Base-by-base conservation (phyloP, 345 rosid genomes). In the Hirschfeldia incana region DNA sequence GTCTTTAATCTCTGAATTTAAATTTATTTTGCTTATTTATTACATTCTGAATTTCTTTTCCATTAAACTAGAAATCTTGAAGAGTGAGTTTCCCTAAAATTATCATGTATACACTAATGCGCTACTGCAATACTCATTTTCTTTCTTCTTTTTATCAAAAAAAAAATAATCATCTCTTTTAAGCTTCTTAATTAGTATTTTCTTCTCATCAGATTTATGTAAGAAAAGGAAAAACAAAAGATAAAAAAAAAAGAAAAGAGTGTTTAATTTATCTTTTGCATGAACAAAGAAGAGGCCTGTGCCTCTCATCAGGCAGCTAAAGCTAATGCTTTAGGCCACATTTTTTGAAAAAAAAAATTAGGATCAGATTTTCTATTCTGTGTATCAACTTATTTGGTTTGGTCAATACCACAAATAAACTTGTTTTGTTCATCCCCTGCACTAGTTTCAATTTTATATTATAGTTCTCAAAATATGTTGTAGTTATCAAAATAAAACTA, bases 201-300 rank as follows among this genome's bases (percentile, higher is more conserved):
- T 3, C 13, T 36, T 70, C 17, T 53, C 55, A 36, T 29, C 60
- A 57, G 3, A 53, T 64, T 65, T 4, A 33, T 21, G 32, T 5
- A 11, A 12, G 17, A 36, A 46, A 65, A 34, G 33, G 3, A 59
- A 13, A 4, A 0, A 13, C 28, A 62, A 46, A 44, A 46, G 21
- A 51, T 9, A 61, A 73, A 69, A 69, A 59, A 68, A 15, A 67
- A 69, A 67, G 8, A 74, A 68, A 70, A 69, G 78, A 75, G 69
- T 74, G 75, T 62, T 69, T 63, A 69, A 21, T 74, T 74, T 74
- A 72, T 69, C 79, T 64, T 80, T 80, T 63, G 76, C n/a, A 75
- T 64, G 72, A 63, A 75, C 83, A 80, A 80, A 80, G 83, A 74
- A 69, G 83, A 29, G 32, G 32, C 4, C 3, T 1, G 37, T 34